These are phyloP conservation scores for Yamadazyma laniorum DNA, from an alignment of 805 yeast species.

Conservation along the genomic window DNA sequence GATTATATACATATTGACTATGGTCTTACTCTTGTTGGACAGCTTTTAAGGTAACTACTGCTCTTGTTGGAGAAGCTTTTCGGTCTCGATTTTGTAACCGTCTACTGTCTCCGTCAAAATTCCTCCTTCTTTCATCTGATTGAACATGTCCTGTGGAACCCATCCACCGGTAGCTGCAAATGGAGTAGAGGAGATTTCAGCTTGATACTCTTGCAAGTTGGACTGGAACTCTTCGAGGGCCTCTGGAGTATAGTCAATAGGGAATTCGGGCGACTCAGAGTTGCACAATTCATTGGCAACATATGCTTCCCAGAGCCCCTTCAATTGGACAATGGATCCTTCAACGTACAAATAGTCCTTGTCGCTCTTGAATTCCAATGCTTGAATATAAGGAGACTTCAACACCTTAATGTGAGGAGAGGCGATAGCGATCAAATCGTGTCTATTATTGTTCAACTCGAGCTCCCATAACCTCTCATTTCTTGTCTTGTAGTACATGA, in stretches of 20 bases:
- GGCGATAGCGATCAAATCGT: constrained; percentile 73
- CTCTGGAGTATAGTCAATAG: constrained; percentile 57
- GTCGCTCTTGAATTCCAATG: constrained; percentile 56
- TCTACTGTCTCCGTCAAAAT: constrained; percentile 56
- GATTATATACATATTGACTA: too few relatives aligned
- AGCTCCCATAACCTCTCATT: constrained; percentile 88
- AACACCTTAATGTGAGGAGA: constrained; percentile 79
- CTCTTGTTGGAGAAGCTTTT: constrained; percentile 18
- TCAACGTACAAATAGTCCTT: constrained; percentile 64
- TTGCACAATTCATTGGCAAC: constrained; percentile 56
- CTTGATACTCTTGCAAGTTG: constrained; percentile 65
- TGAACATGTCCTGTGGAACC: constrained; percentile 94
- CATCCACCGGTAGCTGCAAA: constrained; percentile 91
- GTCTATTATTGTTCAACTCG: constrained; percentile 61
- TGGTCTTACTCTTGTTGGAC: too few relatives aligned
- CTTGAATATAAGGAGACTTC: constrained; percentile 61
- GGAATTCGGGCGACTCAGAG: constrained; percentile 45
- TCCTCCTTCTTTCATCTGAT: constrained; percentile 64
- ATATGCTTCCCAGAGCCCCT: constrained; percentile 67
- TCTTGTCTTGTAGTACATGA: constrained; percentile 86
- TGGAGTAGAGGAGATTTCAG: constrained; percentile 66
- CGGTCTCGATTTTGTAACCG: constrained; percentile 39
- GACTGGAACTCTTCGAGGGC: constrained; percentile 57
- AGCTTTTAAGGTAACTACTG: background rate
- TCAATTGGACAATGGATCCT: constrained; percentile 62